A percentile compares a stretch with the other conserved stretches of the same genome.
Conservation (phyloP, 306 rosid genomes). For the Lupinus albus region DNA sequence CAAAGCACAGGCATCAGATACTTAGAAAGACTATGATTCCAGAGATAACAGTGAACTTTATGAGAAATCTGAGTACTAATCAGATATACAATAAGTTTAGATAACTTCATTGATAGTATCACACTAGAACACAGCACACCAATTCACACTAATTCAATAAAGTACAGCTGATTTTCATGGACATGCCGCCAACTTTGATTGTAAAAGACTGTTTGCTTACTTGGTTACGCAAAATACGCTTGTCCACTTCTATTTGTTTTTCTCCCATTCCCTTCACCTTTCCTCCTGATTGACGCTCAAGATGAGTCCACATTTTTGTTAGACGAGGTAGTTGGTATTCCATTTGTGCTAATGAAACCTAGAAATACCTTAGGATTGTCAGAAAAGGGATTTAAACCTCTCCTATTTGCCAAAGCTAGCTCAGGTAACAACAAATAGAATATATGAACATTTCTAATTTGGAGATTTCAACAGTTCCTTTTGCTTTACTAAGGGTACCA, state of each 20-base stretch:
- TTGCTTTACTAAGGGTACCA: slow-evolving; percentile 15
- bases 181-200: slow-evolving; percentile 26
- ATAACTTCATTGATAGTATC: slow-evolving; percentile 6
- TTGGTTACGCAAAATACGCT: slow-evolving; percentile 90
- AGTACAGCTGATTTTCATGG: slow-evolving; percentile 14
- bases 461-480: slow-evolving; percentile 1
- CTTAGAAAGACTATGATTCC: slow-evolving; percentile 22
- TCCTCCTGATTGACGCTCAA: slow-evolving; percentile 99
- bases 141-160: slow-evolving; percentile 8
- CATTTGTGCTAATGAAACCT: slow-evolving; percentile 97
- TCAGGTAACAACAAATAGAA: slow-evolving; percentile 32
- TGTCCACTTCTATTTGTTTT: slow-evolving; percentile 96
- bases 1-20: slow-evolving; percentile 40
- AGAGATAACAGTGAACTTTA: slow-evolving; percentile 1
- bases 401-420: slow-evolving; percentile 30
- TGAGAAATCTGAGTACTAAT: slow-evolving; percentile 25
- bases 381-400: slow-evolving; percentile 29
- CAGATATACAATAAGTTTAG: slow-evolving; percentile 13
- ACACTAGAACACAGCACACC: slow-evolving; percentile 11
- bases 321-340: slow-evolving; percentile 95
- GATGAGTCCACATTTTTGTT: slow-evolving; percentile 98
- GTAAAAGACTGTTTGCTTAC: slow-evolving; percentile 51
- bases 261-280: slow-evolving; percentile 99
- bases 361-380: slow-evolving; percentile 42
- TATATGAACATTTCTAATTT: slow-evolving; percentile 18